These are phyloP conservation scores for Zygnema circumcarinatum DNA, from an alignment of 139 green algal species.

Conservation along the genomic window DNA sequence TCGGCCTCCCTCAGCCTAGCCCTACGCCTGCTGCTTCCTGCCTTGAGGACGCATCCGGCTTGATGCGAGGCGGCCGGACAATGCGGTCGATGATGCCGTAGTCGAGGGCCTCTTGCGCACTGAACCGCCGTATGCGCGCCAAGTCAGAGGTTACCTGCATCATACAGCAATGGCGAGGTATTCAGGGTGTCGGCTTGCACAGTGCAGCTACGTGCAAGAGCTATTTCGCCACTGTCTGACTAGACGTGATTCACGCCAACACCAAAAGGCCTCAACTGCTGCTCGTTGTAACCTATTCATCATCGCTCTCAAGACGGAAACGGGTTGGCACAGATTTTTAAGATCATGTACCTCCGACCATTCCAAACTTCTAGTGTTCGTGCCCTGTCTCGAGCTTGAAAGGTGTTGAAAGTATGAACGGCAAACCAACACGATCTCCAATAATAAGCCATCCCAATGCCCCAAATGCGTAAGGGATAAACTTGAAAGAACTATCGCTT, in stretches of 20 bases:
- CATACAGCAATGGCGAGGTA: no score
- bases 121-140: conserved; percentile 71
- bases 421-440: no score
- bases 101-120: conserved; percentile 73
- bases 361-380: no score
- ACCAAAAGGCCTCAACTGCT: not conserved
- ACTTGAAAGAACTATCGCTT: no score
- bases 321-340: no score
- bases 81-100: conserved; percentile 81
- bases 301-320: no score
- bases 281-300: no score
- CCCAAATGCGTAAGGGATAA: no score
- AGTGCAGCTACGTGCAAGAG: not conserved
- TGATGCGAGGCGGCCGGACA: conserved; percentile 55
- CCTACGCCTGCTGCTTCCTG: not conserved
- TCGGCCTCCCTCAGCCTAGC: not conserved
- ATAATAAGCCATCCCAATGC: no score
- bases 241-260: not conserved
- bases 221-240: not conserved
- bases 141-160: conserved; percentile 58
- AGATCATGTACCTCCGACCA: no score
- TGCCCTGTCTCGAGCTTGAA: no score
- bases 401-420: no score
- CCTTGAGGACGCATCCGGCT: conserved; percentile 18
- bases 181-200: not conserved